Evolutionary conservation across 345 rosid species (phyloP).

Genomic region (Orychophragmus violaceus): DNA sequence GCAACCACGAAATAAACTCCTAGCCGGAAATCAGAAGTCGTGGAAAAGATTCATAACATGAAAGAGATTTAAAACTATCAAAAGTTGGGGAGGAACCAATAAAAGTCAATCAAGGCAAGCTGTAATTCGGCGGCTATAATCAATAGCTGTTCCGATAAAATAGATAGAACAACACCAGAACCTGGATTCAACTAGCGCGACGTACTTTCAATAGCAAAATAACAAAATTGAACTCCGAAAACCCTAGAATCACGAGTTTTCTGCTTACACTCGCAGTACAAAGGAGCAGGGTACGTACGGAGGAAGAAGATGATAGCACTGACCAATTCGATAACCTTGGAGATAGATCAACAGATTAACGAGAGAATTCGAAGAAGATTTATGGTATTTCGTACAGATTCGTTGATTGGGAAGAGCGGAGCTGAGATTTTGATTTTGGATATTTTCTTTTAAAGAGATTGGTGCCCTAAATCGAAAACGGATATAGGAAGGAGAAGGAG

Average conservation of each 20-base stretch:
- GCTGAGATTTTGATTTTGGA: constrained; percentile 3
- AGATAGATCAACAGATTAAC: background rate
- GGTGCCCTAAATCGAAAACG: constrained; percentile 33
- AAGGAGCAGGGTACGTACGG: background rate
- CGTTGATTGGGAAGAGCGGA: background rate
- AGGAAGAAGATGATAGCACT: background rate
- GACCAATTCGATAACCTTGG: constrained; percentile 1
- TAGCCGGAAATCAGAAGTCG: background rate
- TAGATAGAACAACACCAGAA: background rate
- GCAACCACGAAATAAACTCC: background rate
- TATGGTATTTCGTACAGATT: background rate
- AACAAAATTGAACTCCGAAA: constrained; percentile 14
- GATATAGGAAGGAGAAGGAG: constrained; percentile 7
- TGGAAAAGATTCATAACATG: background rate
- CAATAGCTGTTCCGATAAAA: background rate
- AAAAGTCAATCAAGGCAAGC: background rate
- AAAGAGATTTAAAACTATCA: background rate
- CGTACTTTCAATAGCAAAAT: background rate
- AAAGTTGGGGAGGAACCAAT: background rate
- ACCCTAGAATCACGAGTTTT: constrained; percentile 11
- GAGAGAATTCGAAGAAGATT: background rate
- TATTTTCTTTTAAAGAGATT: background rate
- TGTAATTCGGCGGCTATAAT: background rate
- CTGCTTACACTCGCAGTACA: constrained; percentile 5
- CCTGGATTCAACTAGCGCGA: background rate